phyloP scores from a whole-genome alignment of 208 protist species.

The Acanthamoeba royreba region DNA sequence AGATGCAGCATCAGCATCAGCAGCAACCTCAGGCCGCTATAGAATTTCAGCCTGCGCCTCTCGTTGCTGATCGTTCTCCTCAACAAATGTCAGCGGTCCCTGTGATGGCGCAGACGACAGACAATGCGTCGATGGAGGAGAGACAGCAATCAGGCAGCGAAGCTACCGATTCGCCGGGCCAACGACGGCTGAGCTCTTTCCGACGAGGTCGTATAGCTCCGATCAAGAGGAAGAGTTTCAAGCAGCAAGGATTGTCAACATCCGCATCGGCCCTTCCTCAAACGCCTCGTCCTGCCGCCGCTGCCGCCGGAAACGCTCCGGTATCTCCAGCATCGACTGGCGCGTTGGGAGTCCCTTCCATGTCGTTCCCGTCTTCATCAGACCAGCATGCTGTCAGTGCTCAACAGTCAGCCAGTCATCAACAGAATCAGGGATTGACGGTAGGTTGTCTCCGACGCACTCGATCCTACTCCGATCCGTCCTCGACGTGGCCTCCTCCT shows the following conservation, averaged over 20 bases:
- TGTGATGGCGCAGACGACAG: not conserved
- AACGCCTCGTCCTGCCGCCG: not conserved
- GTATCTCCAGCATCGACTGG: not conserved
- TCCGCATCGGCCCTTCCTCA: not conserved
- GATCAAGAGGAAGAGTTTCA: not conserved
- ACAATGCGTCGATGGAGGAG: too few relatives aligned
- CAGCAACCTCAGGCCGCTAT: not conserved
- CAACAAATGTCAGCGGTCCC: too few relatives aligned
- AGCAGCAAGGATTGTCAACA: too few relatives aligned
- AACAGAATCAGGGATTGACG: not conserved
- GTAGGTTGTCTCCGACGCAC: not conserved
- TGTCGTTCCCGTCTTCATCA: not conserved
- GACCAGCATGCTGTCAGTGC: not conserved
- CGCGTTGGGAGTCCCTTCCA: not conserved
- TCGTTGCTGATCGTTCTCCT: not conserved
- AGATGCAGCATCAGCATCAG: not conserved
- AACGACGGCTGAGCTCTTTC: not conserved
- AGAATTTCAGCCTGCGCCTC: not conserved
- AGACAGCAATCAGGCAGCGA: not conserved
- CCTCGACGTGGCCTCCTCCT: not conserved
- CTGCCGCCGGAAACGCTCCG: not conserved
- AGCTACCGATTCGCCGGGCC: not conserved
- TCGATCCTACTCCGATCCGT: not conserved
- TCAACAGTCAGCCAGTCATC: too few relatives aligned
- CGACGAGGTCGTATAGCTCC: not conserved